Base-by-base conservation (phyloP, 768 basidiomycete genomes). In the Kwoniella heveanensis region DNA sequence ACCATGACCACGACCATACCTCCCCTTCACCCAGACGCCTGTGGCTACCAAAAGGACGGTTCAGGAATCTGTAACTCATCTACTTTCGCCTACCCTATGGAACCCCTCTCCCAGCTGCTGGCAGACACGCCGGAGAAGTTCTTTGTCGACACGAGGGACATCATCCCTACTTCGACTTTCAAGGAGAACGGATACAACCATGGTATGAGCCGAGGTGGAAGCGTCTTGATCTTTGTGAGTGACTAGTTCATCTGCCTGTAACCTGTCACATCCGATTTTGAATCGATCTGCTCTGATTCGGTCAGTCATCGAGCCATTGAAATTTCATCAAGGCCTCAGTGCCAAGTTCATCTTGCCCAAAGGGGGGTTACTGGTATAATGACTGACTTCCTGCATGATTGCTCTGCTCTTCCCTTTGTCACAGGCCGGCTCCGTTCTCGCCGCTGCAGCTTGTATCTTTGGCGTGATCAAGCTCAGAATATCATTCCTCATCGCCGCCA, bases 221-320 rank as follows among this genome's bases (percentile, higher is more conserved):
- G 66, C 61, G 61, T 69, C 44, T 39, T 76, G 24, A 77, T 77
- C 54, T 77, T 79, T 54, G 75, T 79, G 60, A 66, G 73, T 73
- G 25, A 1, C 8, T 2, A 5, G 13, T 13, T 32, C 32, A 13
- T 32, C 32, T 13, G n/a, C n/a, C n/a, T n/a, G n/a, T n/a, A n/a
- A n/a, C n/a, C n/a, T n/a, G n/a, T n/a, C n/a, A n/a, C n/a, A n/a
- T n/a, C n/a, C n/a, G n/a, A n/a, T n/a, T n/a, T n/a, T n/a, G n/a
- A 17, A 27, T 27, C 10, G 50, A 52, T 24, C 50, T n/a, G n/a
- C n/a, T n/a, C n/a, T n/a, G n/a, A n/a, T n/a, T n/a, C n/a, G n/a
- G n/a, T n/a, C n/a, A n/a, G n/a, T n/a, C n/a, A n/a, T n/a, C n/a
- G n/a, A n/a, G n/a, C n/a, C n/a, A n/a, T n/a, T n/a, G n/a, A n/a